Evolutionary conservation across 2,329 filamentous ascomycete species (phyloP), one percentile per base, ranked within the genome.

Genomic region (Pseudogymnoascus destructans): DNA sequence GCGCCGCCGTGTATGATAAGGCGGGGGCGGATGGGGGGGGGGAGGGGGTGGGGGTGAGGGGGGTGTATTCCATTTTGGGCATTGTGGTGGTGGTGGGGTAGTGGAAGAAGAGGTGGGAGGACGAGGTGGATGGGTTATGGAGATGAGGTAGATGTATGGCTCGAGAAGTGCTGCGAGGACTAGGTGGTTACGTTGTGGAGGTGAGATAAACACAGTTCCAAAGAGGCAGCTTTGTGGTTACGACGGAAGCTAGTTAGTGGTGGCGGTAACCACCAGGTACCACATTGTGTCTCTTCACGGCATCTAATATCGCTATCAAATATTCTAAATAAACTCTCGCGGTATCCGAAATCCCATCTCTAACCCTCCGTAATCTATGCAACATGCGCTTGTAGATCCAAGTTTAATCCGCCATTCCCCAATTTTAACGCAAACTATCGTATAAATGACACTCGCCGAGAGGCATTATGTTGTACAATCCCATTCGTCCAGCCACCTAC

Each of bases 1-100:
- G 86, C 86, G 32, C 86, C 86, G 66, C 86, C 86, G 66, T 88
- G 85, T 66, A 88, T 80, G 66, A 87, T 84, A 30, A 87, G 68
- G 8, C 82, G 77, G 3, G 84, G 83, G 65, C 69, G 71, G 38
- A 46, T 46, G 17, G 40, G 40, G 40, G 40, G 5, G 40, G 23
- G 17, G 40, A 13, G 17, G 19, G 42, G 19, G 25, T 5, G 13
- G 15, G 49, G 13, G 17, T 2, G n/a, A 3, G 52, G 13, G 52
- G 25, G 25, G 25, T 13, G 13, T 55, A 55, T 7, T 19, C 9
- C 52, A 55, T 55, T 46, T 46, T 46, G 21, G 40, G 40, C 40
- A 46, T 46, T 46, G 42, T 49, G 42, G 11, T 49, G 23, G 10
- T 5, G 5, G 40, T 15, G 21, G 5, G 42, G 42, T 17, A 49